Evolutionary conservation across 805 yeast genomes (phyloP).

Genomic region (Nadsonia fulvescens): DNA sequence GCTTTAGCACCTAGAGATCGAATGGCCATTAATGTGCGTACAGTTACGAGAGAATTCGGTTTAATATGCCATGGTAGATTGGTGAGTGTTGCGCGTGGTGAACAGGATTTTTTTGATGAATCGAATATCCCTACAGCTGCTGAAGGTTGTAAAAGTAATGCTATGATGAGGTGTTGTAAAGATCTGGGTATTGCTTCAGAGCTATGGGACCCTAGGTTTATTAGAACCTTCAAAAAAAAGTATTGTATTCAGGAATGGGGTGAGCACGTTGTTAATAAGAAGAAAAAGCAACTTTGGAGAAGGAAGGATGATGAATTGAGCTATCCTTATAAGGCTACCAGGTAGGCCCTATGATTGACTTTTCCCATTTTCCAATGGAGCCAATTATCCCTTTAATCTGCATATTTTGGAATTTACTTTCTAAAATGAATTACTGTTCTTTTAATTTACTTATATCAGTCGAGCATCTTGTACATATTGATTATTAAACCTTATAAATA

Average conservation of each 20-base stretch:
- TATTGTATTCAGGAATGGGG: conserved; percentile 71
- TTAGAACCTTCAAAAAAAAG: conserved; percentile 43
- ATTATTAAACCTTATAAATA: no score
- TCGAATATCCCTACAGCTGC: conserved; percentile 86
- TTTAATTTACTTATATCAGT: no score
- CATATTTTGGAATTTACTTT: no score
- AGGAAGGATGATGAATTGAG: conserved; percentile 68
- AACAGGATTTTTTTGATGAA: conserved; percentile 78
- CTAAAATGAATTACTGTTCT: no score
- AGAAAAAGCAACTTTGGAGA: conserved; percentile 72
- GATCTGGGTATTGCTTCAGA: conserved; percentile 95
- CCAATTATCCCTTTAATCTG: no score
- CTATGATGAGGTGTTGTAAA: conserved; percentile 94
- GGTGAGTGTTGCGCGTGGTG: conserved; percentile 87
- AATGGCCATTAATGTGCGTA: conserved; percentile 52
- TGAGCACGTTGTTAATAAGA: conserved; percentile 65
- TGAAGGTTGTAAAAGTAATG: conserved; percentile 93
- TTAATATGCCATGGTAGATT: conserved; percentile 73
- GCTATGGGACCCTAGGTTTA: conserved; percentile 91
- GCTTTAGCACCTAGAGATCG: conserved; percentile 89
- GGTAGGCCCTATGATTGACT: no score
- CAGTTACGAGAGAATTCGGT: conserved; percentile 81
- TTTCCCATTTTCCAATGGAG: no score
- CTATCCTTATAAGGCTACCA: conserved; percentile 67
- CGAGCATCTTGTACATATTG: no score